Conservation (phyloP, 2,329 filamentous ascomycete species). For the Fusarium drepaniforme region DNA sequence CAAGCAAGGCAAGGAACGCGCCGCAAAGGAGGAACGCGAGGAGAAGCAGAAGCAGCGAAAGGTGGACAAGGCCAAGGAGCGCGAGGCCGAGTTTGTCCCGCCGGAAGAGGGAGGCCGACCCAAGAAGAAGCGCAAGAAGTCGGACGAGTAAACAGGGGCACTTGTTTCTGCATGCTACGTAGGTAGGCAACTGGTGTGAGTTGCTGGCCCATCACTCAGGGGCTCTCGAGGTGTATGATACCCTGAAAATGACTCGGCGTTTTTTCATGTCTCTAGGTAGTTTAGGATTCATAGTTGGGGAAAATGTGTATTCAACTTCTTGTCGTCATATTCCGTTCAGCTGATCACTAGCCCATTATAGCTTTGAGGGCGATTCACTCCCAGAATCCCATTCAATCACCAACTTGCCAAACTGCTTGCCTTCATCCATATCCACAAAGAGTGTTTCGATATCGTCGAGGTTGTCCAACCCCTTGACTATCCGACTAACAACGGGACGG, state of each 20-base stretch:
- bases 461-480: constrained; percentile 79
- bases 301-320: constrained; percentile 11
- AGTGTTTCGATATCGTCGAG: constrained; percentile 82
- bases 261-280: constrained; percentile 30
- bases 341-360: neutral
- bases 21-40: constrained; percentile 81
- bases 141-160: constrained; percentile 45
- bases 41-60: constrained; percentile 90
- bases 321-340: neutral
- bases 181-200: constrained; percentile 36
- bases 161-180: constrained; percentile 25
- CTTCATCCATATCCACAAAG: constrained; percentile 90
- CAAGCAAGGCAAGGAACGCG: constrained; percentile 92
- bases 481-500: constrained; percentile 80
- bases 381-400: constrained; percentile 71
- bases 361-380: constrained; percentile 31
- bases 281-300: constrained; percentile 25
- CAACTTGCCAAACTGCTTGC: constrained; percentile 91
- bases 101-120: constrained; percentile 80
- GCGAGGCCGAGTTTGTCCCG: constrained; percentile 87
- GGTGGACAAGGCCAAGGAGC: constrained; percentile 87
- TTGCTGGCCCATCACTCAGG: constrained; percentile 27
- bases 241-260: constrained; percentile 44
- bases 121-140: constrained; percentile 74
- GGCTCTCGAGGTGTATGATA: constrained; percentile 46